Evolutionary conservation across 169 alveolate genomes (phyloP).

Genomic region (Eimeria tenella): DNA sequence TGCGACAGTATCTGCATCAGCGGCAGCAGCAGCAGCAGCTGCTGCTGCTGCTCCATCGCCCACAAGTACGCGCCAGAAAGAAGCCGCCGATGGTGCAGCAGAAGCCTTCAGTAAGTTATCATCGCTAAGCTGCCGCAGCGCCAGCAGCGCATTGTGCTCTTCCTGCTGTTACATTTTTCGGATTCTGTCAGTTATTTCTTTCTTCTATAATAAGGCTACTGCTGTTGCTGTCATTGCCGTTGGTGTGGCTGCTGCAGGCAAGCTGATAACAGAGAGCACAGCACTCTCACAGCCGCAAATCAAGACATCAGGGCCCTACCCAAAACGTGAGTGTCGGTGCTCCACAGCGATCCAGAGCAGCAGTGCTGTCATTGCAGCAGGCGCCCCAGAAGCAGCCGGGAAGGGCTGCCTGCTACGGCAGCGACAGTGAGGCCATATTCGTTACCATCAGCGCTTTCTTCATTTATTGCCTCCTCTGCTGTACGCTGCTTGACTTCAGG

Average conservation of each 20-base stretch:
- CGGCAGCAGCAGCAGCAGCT: neutral
- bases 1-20: neutral
- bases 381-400: neutral
- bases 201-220: neutral
- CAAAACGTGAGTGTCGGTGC: neutral
- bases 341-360: neutral
- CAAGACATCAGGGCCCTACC: neutral
- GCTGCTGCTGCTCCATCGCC: neutral
- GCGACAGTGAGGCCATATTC: neutral
- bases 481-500: slow-evolving; percentile 17
- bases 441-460: too few species aligned
- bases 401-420: neutral
- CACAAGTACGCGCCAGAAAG: neutral
- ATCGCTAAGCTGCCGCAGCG: neutral
- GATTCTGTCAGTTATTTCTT: neutral
- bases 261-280: neutral
- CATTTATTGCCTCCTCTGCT: neutral
- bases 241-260: slow-evolving; percentile 22
- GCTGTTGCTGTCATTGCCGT: neutral
- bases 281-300: neutral
- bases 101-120: neutral
- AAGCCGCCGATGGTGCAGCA: neutral
- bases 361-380: neutral
- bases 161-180: neutral
- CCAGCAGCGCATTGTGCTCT: neutral